These are phyloP conservation scores for Apiospora marii DNA, from an alignment of 2,329 filamentous ascomycete species.

Conservation along the genomic window DNA sequence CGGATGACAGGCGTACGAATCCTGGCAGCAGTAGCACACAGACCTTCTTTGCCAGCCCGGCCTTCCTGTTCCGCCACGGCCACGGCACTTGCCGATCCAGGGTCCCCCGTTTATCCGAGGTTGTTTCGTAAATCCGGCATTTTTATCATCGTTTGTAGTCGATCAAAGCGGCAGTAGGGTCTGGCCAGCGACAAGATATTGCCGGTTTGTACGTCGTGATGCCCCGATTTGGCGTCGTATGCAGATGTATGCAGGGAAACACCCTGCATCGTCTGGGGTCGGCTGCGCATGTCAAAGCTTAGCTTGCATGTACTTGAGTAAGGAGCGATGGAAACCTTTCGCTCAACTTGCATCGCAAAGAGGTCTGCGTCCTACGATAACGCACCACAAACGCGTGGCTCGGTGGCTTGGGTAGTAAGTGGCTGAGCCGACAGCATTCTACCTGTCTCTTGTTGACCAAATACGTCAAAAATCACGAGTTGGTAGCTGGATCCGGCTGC, in stretches of 20 bases:
- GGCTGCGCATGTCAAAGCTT: too few species aligned
- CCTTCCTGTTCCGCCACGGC: too few species aligned
- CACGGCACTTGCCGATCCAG: neutral
- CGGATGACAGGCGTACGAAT: neutral
- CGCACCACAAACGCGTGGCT: too few species aligned
- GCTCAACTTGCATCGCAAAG: too few species aligned
- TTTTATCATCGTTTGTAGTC: neutral
- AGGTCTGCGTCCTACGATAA: too few species aligned
- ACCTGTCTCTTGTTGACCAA: too few species aligned
- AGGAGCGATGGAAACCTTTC: too few species aligned
- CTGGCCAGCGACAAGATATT: neutral
- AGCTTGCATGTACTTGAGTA: too few species aligned
- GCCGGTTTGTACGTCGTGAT: neutral
- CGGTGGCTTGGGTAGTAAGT: too few species aligned
- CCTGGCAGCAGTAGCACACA: neutral
- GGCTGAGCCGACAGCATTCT: too few species aligned
- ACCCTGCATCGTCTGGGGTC: neutral
- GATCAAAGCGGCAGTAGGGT: neutral
- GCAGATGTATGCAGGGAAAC: neutral
- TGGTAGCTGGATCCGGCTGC: too few species aligned
- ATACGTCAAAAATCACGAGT: too few species aligned
- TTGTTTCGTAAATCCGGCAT: neutral
- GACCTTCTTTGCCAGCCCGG: neutral
- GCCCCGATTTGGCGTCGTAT: neutral
- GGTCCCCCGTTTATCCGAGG: neutral